Conservation (phyloP, 352 stramenopile genomes). For the Phytophthora macrochlamydospora region DNA sequence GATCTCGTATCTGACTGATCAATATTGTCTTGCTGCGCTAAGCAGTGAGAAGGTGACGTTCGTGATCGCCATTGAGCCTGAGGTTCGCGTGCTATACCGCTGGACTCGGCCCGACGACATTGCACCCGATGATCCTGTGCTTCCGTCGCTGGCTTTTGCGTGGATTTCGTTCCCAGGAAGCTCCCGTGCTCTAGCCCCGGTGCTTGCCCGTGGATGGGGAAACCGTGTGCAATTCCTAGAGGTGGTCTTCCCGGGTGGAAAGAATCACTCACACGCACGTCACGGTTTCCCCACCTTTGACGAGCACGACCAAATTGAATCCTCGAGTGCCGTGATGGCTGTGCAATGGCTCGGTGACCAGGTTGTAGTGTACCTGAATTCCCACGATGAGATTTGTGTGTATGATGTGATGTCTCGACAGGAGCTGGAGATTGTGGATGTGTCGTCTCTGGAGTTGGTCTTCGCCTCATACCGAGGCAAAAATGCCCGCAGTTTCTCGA, state of each 20-base stretch:
- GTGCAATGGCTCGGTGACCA: conserved; percentile 96
- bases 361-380: conserved; percentile 94
- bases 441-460: conserved; percentile 93
- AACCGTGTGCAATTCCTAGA: conserved; percentile 94
- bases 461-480: conserved; percentile 93
- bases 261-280: conserved; percentile 74
- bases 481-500: conserved; percentile 81
- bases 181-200: conserved; percentile 81
- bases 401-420: conserved; percentile 97
- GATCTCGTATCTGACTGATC: conserved; percentile 84
- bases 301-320: conserved; percentile 93
- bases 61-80: conserved; percentile 94
- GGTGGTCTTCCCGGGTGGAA: conserved; percentile 78
- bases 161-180: conserved; percentile 92
- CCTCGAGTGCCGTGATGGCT: conserved; percentile 88
- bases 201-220: conserved; percentile 94
- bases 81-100: conserved; percentile 94
- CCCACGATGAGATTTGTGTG: conserved; percentile 96
- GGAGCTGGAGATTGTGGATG: conserved; percentile 94
- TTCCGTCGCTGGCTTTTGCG: conserved; percentile 95
- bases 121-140: conserved; percentile 65
- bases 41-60: conserved; percentile 95
- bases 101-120: conserved; percentile 90
- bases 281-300: conserved; percentile 95
- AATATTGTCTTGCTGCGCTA: conserved; percentile 82